phyloP scores from a whole-genome alignment of 1,139 yeast genomes.

The Candida neerlandica region DNA sequence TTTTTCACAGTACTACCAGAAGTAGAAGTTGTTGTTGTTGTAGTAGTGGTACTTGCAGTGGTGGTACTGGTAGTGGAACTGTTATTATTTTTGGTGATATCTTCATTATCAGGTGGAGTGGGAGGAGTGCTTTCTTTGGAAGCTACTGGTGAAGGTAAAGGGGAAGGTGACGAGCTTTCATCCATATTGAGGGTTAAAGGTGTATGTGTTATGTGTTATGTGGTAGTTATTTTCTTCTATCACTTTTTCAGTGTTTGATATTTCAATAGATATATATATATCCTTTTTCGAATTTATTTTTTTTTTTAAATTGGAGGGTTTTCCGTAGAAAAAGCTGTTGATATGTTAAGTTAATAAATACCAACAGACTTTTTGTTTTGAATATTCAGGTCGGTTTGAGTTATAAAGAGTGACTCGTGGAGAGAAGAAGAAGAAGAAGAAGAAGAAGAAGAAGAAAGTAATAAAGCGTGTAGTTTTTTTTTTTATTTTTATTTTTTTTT shows the following conservation, averaged over 20 bases:
- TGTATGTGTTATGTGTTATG: not conserved
- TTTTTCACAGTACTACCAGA: conserved; percentile 5
- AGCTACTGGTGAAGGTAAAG: conserved; percentile 1
- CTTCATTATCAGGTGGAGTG: conserved; percentile 2
- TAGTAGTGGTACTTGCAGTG: conserved; percentile 10
- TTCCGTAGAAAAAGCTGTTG: conserved; percentile 1
- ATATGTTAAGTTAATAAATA: conserved; percentile 7
- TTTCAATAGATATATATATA: too few species aligned
- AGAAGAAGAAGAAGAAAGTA: not conserved
- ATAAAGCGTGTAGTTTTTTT: conserved; percentile 1
- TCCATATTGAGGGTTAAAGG: not conserved
- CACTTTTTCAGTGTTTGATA: not conserved
- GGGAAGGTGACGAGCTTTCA: conserved; percentile 1
- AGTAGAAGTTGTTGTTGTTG: conserved; percentile 3
- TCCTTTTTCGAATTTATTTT: too few species aligned
- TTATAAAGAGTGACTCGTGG: not conserved
- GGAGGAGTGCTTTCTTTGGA: conserved; percentile 5
- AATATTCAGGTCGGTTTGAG: not conserved
- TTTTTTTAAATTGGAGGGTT: not conserved
- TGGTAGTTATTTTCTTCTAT: not conserved
- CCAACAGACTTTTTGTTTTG: conserved; percentile 4
- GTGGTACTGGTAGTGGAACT: conserved; percentile 9
- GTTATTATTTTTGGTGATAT: conserved; percentile 3
- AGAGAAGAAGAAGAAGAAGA: not conserved
- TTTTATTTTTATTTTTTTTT: too few species aligned